These are phyloP conservation scores for Gossypium mustelinum DNA, from an alignment of 345 rosid genomes.

Conservation along the genomic window DNA sequence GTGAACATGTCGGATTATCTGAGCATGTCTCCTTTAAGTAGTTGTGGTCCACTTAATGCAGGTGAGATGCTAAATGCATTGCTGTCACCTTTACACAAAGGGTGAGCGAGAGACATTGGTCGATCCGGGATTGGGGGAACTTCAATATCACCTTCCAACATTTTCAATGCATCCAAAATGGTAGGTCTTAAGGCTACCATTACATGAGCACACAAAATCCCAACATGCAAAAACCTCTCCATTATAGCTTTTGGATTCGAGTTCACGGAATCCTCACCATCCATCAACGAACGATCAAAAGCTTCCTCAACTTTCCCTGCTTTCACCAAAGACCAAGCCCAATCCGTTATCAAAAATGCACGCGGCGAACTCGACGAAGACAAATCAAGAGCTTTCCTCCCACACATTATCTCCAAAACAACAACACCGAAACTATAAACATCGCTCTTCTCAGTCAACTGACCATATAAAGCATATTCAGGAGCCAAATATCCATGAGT, in stretches of 20 bases:
- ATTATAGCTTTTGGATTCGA: slow-evolving; percentile 65
- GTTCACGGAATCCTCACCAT: slow-evolving; percentile 35
- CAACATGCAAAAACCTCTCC: slow-evolving; percentile 83
- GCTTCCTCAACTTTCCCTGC: slow-evolving; percentile 61
- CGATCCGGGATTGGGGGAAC: slow-evolving; percentile 58
- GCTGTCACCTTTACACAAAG: slow-evolving; percentile 27
- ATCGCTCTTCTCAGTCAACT: slow-evolving; percentile 85
- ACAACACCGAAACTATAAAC: slow-evolving; percentile 94
- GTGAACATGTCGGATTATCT: slow-evolving; percentile 27
- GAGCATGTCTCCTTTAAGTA: slow-evolving; percentile 43
- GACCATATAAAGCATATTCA: slow-evolving; percentile 92
- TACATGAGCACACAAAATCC: slow-evolving; percentile 85
- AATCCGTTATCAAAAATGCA: slow-evolving; percentile 72
- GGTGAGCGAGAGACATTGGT: slow-evolving; percentile 35
- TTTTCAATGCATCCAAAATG: slow-evolving; percentile 69
- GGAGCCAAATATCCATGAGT: slow-evolving; percentile 95
- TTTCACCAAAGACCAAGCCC: slow-evolving; percentile 90
- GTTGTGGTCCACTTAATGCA: slow-evolving; percentile 43
- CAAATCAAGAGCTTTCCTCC: slow-evolving; percentile 76
- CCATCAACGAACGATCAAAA: slow-evolving; percentile 47
- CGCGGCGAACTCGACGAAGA: slow-evolving; percentile 54
- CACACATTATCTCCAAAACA: slow-evolving; percentile 81
- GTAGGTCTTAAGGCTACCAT: slow-evolving; percentile 92
- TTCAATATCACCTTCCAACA: slow-evolving; percentile 90
- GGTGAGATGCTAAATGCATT: slow-evolving; percentile 53